phyloP scores from a whole-genome alignment of 352 stramenopile species.

The Aphanomyces stellatus region DNA sequence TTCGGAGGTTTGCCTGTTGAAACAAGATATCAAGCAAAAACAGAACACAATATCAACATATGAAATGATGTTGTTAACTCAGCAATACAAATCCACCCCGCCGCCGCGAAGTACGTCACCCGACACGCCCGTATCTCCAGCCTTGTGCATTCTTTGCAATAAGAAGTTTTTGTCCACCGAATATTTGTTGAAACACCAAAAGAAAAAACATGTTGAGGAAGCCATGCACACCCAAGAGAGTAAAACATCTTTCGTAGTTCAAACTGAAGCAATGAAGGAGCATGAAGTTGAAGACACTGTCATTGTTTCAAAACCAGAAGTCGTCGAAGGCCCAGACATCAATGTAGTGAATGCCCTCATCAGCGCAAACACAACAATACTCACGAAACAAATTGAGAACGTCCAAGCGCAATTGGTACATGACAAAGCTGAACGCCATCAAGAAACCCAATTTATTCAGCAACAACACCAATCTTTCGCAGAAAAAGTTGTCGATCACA shows the following conservation, averaged over 20 bases:
- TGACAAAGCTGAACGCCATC: slow-evolving; percentile 41
- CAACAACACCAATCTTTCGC: slow-evolving; percentile 45
- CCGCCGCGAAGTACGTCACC: neutral
- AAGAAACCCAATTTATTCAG: slow-evolving; percentile 36
- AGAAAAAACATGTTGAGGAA: slow-evolving; percentile 39
- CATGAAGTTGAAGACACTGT: neutral
- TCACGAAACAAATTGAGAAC: slow-evolving; percentile 43
- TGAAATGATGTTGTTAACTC: slow-evolving; percentile 67
- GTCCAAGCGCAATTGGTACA: slow-evolving; percentile 45
- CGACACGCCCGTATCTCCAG: neutral
- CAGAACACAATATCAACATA: slow-evolving; percentile 74
- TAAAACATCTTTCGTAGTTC: neutral
- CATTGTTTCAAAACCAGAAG: neutral
- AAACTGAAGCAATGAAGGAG: neutral
- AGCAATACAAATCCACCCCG: neutral
- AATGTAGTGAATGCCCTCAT: slow-evolving; percentile 1
- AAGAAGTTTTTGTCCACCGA: slow-evolving; percentile 69
- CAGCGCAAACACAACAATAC: slow-evolving; percentile 20
- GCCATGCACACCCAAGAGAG: neutral
- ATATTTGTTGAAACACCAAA: slow-evolving; percentile 64
- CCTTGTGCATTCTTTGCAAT: slow-evolving; percentile 52
- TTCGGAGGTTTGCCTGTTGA: slow-evolving; percentile 46
- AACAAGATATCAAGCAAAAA: slow-evolving; percentile 72
- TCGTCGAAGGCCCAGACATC: neutral
- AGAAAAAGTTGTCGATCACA: slow-evolving; percentile 40